Percentiles rank a stretch among this genome's conserved stretches.
These are phyloP conservation scores for Aspergillus ellipticus DNA, from an alignment of 495 filamentous ascomycete species.

Conservation along the genomic window DNA sequence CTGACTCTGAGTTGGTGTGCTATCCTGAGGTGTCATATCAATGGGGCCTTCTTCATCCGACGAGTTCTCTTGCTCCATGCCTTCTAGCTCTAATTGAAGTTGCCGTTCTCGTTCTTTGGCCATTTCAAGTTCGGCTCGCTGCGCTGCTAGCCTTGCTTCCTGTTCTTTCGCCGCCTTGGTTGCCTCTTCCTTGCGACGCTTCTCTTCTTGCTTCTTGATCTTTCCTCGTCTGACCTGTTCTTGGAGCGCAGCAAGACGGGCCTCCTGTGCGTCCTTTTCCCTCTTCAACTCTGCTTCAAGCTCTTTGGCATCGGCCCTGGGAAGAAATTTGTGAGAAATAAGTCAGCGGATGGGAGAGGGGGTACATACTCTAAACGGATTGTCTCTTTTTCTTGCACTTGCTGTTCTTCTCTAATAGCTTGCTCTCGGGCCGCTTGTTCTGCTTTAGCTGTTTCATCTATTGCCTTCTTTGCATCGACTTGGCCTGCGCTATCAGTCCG, in stretches of 20 bases:
- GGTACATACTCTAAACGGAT: constrained; percentile 77
- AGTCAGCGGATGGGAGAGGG: not conserved
- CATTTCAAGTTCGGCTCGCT: constrained; percentile 88
- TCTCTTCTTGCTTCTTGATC: constrained; percentile 96
- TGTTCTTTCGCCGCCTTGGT: constrained; percentile 83
- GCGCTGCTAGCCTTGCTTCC: constrained; percentile 76
- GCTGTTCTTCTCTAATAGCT: constrained; percentile 65
- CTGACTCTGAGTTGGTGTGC: constrained; percentile 69
- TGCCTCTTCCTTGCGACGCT: constrained; percentile 82
- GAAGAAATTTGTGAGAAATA: constrained; percentile 29
- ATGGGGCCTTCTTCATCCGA: constrained; percentile 86
- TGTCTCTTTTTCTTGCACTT: constrained; percentile 70
- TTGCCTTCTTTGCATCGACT: constrained; percentile 52
- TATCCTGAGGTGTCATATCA: constrained; percentile 76
- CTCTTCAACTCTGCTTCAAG: constrained; percentile 76
- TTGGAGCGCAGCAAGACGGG: constrained; percentile 81
- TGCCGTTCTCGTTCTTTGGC: constrained; percentile 85
- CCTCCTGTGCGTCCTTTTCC: constrained; percentile 78
- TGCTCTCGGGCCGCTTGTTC: constrained; percentile 53
- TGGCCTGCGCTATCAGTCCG: constrained; percentile 59
- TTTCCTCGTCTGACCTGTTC: constrained; percentile 93
- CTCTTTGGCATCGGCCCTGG: constrained; percentile 68
- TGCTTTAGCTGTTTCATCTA: constrained; percentile 52
- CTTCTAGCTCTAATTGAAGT: constrained; percentile 80
- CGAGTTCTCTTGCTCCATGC: constrained; percentile 72